A percentile compares a stretch with the other conserved stretches of the same genome.
Conservation (phyloP, 495 filamentous ascomycete species). For the Evansstolkia leycettana region DNA sequence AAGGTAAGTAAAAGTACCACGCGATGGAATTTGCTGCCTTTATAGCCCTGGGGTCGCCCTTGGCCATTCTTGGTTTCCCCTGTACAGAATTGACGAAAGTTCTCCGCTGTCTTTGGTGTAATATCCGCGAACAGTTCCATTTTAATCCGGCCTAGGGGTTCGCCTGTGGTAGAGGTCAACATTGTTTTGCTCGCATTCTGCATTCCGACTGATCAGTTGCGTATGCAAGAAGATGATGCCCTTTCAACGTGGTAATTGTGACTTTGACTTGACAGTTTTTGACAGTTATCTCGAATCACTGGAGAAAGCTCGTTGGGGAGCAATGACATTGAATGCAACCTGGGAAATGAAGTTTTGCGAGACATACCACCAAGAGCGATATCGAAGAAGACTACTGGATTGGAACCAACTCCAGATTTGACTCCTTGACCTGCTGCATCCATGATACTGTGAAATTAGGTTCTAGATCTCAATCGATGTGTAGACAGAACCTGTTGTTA, state of each 20-base stretch:
- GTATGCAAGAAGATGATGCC: background rate
- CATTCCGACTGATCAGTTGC: background rate
- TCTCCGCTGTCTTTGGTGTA: slow-evolving; percentile 84
- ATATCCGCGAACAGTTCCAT: slow-evolving; percentile 84
- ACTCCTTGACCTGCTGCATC: no score
- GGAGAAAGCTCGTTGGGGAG: background rate
- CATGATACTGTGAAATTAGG: no score
- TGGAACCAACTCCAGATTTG: slow-evolving; percentile 8
- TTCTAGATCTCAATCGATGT: no score
- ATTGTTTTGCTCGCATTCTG: background rate
- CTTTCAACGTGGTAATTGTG: background rate
- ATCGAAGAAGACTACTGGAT: slow-evolving; percentile 84
- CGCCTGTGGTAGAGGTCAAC: slow-evolving; percentile 39
- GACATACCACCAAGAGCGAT: slow-evolving; percentile 74
- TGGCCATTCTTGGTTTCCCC: slow-evolving; percentile 75
- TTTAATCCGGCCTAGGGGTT: slow-evolving; percentile 82
- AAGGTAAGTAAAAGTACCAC: slow-evolving; percentile 48
- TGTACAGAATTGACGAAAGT: slow-evolving; percentile 95
- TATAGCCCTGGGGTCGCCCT: slow-evolving; percentile 85
- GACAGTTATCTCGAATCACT: background rate
- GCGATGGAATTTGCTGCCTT: slow-evolving; percentile 87
- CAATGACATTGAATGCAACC: background rate
- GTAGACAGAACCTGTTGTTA: no score
- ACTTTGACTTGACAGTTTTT: background rate
- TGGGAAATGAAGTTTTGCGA: background rate